phyloP scores from a whole-genome alignment of 176 grass and related monocot species.

The Stipa capillata region DNA sequence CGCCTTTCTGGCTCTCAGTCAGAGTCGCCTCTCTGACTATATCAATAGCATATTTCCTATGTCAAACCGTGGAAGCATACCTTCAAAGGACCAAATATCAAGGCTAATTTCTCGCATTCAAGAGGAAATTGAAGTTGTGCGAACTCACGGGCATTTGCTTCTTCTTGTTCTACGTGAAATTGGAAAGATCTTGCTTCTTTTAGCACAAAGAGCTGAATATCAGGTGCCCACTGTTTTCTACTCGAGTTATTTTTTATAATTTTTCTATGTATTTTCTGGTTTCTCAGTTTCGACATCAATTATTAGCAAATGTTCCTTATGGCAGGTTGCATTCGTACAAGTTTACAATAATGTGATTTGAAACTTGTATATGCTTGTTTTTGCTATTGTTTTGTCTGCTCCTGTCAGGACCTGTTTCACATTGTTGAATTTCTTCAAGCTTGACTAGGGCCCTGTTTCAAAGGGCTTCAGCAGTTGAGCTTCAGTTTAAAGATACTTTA shows the following conservation, averaged over 20 bases:
- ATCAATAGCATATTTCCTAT: slow-evolving; percentile 93
- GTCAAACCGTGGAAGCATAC: slow-evolving; percentile 78
- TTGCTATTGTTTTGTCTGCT: not conserved
- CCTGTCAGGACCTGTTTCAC: not conserved
- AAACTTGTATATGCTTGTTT: not conserved
- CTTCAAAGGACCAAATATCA: slow-evolving; percentile 96
- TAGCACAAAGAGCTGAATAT: slow-evolving; percentile 91
- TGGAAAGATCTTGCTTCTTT: slow-evolving; percentile 71
- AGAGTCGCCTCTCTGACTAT: slow-evolving; percentile 88
- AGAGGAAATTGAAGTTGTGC: slow-evolving; percentile 96
- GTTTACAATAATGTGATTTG: not conserved
- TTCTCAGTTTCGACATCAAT: not conserved
- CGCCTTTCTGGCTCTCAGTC: slow-evolving; percentile 75
- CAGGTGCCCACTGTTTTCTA: slow-evolving; percentile 54
- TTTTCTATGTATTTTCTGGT: not conserved
- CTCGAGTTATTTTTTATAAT: slow-evolving; percentile 5
- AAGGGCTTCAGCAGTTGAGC: not conserved
- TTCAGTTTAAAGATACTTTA: not conserved
- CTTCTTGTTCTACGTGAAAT: slow-evolving; percentile 84
- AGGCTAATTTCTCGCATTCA: slow-evolving; percentile 90
- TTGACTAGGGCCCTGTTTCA: not conserved
- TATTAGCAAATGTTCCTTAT: not conserved
- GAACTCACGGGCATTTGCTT: slow-evolving; percentile 80
- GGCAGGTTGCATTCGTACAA: not conserved
- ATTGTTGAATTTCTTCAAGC: not conserved